Conservation (phyloP, 1,139 yeast genomes). For the Kazachstania sp. region DNA sequence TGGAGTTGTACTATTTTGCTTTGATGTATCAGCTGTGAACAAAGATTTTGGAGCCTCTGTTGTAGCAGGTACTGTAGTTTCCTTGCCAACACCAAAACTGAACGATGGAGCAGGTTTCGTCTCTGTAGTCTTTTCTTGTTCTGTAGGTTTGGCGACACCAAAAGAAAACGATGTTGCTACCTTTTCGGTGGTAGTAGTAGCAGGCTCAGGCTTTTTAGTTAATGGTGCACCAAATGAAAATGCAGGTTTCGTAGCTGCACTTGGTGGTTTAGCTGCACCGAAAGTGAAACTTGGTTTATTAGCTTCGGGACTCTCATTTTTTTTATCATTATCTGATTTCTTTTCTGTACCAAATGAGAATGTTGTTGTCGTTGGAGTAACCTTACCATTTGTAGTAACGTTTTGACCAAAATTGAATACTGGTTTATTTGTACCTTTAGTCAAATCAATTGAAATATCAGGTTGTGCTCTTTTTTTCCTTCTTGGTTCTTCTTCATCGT, state of each 20-base stretch:
- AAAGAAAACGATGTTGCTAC: background rate
- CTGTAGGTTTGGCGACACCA: background rate
- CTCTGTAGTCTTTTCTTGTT: background rate
- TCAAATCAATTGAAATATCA: slow-evolving; percentile 6
- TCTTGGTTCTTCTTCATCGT: slow-evolving; percentile 6
- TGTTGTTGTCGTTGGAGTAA: background rate
- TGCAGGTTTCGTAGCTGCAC: slow-evolving; percentile 3
- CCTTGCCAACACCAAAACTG: slow-evolving; percentile 5
- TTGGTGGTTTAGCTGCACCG: slow-evolving; percentile 2
- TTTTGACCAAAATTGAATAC: slow-evolving; percentile 9
- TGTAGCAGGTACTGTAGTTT: background rate
- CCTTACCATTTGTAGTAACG: background rate
- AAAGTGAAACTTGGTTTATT: slow-evolving; percentile 2
- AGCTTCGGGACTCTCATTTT: background rate
- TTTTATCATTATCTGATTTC: background rate
- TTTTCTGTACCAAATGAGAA: slow-evolving; percentile 1
- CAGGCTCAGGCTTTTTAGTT: background rate
- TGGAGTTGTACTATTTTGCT: background rate
- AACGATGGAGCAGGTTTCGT: slow-evolving; percentile 1
- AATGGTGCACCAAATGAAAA: slow-evolving; percentile 5
- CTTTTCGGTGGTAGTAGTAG: background rate
- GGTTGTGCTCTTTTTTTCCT: slow-evolving; percentile 9
- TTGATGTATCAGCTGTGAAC: background rate
- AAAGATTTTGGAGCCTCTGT: background rate
- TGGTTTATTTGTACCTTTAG: slow-evolving; percentile 7